A percentile compares a stretch with the other conserved stretches of the same genome.
These are phyloP conservation scores for Nematocida ausubeli DNA, from an alignment of 371 early-diverging fungal genomes.

Conservation along the genomic window DNA sequence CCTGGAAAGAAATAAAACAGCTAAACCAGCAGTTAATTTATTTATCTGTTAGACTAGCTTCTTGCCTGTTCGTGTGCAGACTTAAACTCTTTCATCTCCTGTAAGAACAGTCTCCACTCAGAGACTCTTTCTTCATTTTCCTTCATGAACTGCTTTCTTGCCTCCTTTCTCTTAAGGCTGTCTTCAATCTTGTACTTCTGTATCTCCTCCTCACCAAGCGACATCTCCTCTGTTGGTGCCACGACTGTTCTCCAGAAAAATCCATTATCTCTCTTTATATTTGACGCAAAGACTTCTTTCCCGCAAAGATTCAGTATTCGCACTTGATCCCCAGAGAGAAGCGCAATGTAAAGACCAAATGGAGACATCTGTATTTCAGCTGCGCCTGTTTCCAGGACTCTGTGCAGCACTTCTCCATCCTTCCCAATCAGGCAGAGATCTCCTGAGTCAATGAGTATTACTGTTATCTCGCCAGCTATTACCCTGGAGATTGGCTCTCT, in stretches of 20 bases:
- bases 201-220: conserved; percentile 10
- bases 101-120: conserved; percentile 38
- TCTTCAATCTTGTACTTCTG: conserved; percentile 45
- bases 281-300: conserved; percentile 43
- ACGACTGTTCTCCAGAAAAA: conserved; percentile 46
- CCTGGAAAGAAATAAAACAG: background rate
- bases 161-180: conserved; percentile 10
- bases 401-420: conserved; percentile 18
- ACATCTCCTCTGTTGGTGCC: background rate
- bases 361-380: conserved; percentile 32
- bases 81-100: conserved; percentile 14
- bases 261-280: background rate
- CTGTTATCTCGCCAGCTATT: conserved; percentile 6
- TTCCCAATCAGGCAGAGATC: background rate
- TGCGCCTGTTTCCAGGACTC: background rate
- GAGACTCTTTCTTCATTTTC: conserved; percentile 25
- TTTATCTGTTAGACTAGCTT: background rate
- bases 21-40: background rate
- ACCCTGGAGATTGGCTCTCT: conserved; percentile 7
- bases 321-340: conserved; percentile 34
- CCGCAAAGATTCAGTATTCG: conserved; percentile 39
- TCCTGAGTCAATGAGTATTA: background rate
- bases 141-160: conserved; percentile 36
- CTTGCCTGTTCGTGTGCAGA: background rate
- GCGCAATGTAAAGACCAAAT: conserved; percentile 39